A percentile compares a stretch with the other conserved stretches of the same genome.
These are phyloP conservation scores for Teunomyces barrocoloradensis DNA, from an alignment of 805 yeast genomes.

Conservation along the genomic window DNA sequence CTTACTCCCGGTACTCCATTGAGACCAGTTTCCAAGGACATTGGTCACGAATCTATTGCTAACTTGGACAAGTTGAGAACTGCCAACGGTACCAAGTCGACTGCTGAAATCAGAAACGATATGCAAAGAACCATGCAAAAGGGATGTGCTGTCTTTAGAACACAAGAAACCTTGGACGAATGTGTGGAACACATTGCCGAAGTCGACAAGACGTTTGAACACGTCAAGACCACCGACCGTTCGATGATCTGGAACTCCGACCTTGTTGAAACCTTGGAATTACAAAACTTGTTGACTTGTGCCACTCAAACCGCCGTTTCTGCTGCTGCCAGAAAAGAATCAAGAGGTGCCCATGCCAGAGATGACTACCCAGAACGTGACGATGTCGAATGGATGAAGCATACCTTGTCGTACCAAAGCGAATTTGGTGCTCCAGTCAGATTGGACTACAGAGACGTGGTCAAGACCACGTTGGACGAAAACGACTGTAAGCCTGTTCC, in stretches of 20 bases:
- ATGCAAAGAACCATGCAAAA: slow-evolving; percentile 97
- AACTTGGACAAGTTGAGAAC: slow-evolving; percentile 86
- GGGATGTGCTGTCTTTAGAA: slow-evolving; percentile 96
- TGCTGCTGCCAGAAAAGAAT: slow-evolving; percentile 94
- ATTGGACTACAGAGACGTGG: slow-evolving; percentile 84
- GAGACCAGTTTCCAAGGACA: slow-evolving; percentile 75
- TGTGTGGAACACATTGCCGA: slow-evolving; percentile 79
- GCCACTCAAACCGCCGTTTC: slow-evolving; percentile 93
- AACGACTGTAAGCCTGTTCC: slow-evolving; percentile 93
- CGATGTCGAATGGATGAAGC: slow-evolving; percentile 97
- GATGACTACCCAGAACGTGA: slow-evolving; percentile 97
- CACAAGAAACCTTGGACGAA: slow-evolving; percentile 83
- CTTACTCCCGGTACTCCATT: slow-evolving; percentile 88
- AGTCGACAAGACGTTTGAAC: slow-evolving; percentile 70
- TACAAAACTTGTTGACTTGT: slow-evolving; percentile 94
- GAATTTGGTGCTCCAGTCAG: slow-evolving; percentile 65
- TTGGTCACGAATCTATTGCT: slow-evolving; percentile 87
- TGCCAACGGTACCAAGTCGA: slow-evolving; percentile 76
- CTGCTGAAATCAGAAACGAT: slow-evolving; percentile 83
- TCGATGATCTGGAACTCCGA: slow-evolving; percentile 99
- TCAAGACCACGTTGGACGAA: slow-evolving; percentile 81
- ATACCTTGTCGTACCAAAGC: slow-evolving; percentile 88
- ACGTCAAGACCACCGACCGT: slow-evolving; percentile 88
- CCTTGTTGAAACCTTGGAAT: slow-evolving; percentile 90
- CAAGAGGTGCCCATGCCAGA: slow-evolving; percentile 99